A percentile compares a stretch with the other conserved stretches of the same genome.
These are phyloP conservation scores for Pouteria campechiana DNA, from an alignment of 179 eudicot genomes.

Conservation along the genomic window DNA sequence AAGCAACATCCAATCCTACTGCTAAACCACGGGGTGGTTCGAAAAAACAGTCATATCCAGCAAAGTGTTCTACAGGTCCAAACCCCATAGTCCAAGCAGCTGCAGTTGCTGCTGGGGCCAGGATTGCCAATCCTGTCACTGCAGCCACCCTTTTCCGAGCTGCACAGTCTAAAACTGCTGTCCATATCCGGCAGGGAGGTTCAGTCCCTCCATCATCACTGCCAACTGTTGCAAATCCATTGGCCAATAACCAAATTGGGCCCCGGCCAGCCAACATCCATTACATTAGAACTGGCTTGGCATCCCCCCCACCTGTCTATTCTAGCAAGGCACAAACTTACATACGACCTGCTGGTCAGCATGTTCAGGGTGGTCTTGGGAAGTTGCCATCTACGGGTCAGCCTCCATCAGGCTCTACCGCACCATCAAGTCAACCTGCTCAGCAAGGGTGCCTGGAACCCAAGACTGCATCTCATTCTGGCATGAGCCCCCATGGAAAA, in stretches of 20 bases:
- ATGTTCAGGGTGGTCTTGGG: conserved; percentile 12
- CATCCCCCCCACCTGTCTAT: conserved; percentile 15
- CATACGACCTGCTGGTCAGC: conserved; percentile 14
- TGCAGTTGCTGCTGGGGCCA: conserved; percentile 89
- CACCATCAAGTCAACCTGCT: conserved; percentile 5
- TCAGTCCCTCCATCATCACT: conserved; percentile 21
- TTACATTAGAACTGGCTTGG: conserved; percentile 38
- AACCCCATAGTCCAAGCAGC: conserved; percentile 58
- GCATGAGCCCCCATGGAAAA: too few species aligned
- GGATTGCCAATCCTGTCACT: conserved; percentile 52
- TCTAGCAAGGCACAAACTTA: conserved; percentile 14
- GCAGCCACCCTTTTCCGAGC: conserved; percentile 48
- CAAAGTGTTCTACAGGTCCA: conserved; percentile 18
- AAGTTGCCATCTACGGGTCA: conserved; percentile 10
- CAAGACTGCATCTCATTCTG: background rate
- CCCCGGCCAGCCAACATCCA: conserved; percentile 46
- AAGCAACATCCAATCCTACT: conserved; percentile 2
- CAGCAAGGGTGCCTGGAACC: conserved; percentile 5
- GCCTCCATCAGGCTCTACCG: conserved; percentile 3
- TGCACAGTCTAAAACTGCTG: conserved; percentile 42
- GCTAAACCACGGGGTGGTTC: conserved; percentile 19
- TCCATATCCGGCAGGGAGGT: conserved; percentile 33
- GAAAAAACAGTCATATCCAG: conserved; percentile 14
- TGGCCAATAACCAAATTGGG: conserved; percentile 5
- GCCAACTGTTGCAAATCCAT: conserved; percentile 12